Evolutionary conservation across 1,284 basidiomycete genomes (phyloP), one percentile per base, ranked within the genome.

Genomic region (Rhodotorula sp.): DNA sequence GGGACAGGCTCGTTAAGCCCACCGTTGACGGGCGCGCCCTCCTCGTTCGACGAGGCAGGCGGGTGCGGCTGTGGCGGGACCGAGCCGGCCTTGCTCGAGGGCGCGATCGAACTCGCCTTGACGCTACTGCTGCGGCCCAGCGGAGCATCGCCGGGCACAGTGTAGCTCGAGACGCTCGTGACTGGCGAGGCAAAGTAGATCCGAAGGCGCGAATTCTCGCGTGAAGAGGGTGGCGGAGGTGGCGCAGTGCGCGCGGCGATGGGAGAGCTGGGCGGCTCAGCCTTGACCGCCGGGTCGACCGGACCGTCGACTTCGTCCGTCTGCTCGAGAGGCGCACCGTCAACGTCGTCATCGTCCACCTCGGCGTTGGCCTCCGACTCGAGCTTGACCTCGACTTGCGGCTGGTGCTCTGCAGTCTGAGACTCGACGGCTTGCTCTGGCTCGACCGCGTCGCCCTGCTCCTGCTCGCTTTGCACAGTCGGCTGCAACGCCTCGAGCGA

Each of bases 281-380:
- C 27, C 8, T 55, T 49, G 53, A 27, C 17, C 17, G 63, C 52
- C 44, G 54, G 1, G 3, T 19, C 23, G 34, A 41, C 25, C 25
- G 34, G 34, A 5, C 27, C 16, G 48, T 14, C 27, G 13, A 41
- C 25, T 4, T 46, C 50, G 21, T 55, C 42, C 34, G 34, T 16
- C 1, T 42, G 16, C 25, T 59, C 61, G 48, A 25, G 46, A 4
- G 63, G 63, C 7, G 52, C 45, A 21, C 79, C 79, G 69, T 82
- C 81, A 70, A 81, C 77, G 62, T 82, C 79, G 67, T 81, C 80
- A 70, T 80, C 80, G 63, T 84, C 83, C 55, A 82, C 83, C 25
- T 77, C 80, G 50, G 74, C 74, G 27, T 25, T 34, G 16, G n/a
- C 65, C 13, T 68, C 25, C 54, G 60, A 7, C 49, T n/a, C 21